Evolutionary conservation across 1,139 yeast genomes (phyloP).

Genomic region (Nakaseomyces bracarensis): DNA sequence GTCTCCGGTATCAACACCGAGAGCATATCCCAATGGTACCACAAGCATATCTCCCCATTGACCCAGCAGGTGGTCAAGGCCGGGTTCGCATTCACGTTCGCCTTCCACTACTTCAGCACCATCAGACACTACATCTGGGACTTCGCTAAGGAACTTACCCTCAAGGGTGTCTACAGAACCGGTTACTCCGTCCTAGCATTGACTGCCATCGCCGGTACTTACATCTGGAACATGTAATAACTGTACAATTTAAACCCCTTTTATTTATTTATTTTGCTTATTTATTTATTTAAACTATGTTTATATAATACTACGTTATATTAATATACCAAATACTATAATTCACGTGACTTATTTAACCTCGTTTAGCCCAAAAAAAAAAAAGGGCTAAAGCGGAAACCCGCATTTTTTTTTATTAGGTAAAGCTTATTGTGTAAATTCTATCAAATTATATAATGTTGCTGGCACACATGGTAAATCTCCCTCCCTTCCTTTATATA

Average conservation of each 20-base stretch:
- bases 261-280: too few relatives aligned
- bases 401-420: too few relatives aligned
- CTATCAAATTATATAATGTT: too few relatives aligned
- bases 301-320: too few relatives aligned
- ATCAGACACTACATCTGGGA: constrained; percentile 90
- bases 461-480: too few relatives aligned
- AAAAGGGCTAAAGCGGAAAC: too few relatives aligned
- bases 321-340: too few relatives aligned
- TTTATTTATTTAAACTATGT: too few relatives aligned
- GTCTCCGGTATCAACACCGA: constrained; percentile 58
- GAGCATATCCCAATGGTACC: constrained; percentile 40
- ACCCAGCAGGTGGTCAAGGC: constrained; percentile 59
- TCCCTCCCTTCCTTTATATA: too few relatives aligned
- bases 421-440: too few relatives aligned
- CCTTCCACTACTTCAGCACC: constrained; percentile 77
- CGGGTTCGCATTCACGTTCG: constrained; percentile 67
- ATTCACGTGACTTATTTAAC: too few relatives aligned
- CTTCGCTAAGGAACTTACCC: constrained; percentile 58
- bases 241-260: neutral
- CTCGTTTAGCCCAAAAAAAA: too few relatives aligned
- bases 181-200: constrained; percentile 77
- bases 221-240: constrained; percentile 39
- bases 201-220: constrained; percentile 58
- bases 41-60: constrained; percentile 50
- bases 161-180: constrained; percentile 85